phyloP scores from a whole-genome alignment of 768 basidiomycete species.

The Kwoniella shandongensis region DNA sequence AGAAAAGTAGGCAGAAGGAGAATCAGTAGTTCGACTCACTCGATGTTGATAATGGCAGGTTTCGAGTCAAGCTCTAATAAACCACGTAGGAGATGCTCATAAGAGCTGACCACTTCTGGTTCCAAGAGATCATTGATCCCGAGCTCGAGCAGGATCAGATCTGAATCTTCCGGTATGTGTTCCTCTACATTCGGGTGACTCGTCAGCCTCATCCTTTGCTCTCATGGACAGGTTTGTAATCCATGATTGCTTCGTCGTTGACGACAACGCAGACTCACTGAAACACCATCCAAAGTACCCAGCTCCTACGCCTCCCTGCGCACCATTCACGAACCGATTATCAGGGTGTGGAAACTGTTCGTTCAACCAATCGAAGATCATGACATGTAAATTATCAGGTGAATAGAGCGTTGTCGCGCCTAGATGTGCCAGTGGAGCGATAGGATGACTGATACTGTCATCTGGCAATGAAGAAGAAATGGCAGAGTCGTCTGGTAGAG shows the following conservation, averaged over 20 bases:
- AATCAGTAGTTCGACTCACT: conserved; percentile 27
- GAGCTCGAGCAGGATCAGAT: conserved; percentile 42
- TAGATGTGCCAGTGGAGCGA: conserved; percentile 9
- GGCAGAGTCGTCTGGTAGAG: no score
- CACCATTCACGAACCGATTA: conserved; percentile 42
- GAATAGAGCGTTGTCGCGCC: conserved; percentile 43
- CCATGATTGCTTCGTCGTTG: no score
- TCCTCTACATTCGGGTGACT: conserved; percentile 31
- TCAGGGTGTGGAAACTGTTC: conserved; percentile 36
- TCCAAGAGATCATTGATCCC: conserved; percentile 45
- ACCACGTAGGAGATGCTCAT: conserved; percentile 35
- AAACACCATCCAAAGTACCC: conserved; percentile 45
- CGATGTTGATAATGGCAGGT: conserved; percentile 48
- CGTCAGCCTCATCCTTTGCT: neutral
- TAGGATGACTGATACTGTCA: neutral
- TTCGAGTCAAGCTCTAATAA: conserved; percentile 31
- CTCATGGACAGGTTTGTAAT: no score
- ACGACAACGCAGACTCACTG: conserved; percentile 31
- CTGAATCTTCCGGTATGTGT: conserved; percentile 41
- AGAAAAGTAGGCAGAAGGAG: neutral
- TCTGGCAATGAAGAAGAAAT: neutral
- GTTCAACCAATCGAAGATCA: conserved; percentile 48
- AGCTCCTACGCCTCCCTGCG: conserved; percentile 43
- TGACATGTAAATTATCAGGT: conserved; percentile 45
- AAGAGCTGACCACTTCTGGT: conserved; percentile 28